Evolutionary conservation across 805 yeast species (phyloP).

Genomic region (Vanderwaltozyma tropicalis): DNA sequence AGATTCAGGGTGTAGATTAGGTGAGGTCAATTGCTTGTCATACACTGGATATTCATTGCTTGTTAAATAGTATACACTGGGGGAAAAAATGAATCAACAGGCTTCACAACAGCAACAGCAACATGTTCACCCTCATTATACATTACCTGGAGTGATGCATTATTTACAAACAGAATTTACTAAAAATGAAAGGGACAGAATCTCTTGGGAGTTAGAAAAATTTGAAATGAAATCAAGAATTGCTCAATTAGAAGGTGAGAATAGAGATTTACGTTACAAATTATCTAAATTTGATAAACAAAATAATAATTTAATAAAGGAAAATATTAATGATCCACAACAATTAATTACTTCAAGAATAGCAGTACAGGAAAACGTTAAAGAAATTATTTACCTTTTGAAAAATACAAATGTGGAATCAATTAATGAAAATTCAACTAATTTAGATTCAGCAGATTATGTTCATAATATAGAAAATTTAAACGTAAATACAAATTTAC

Average conservation of each 20-base stretch:
- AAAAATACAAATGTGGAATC: constrained; percentile 22
- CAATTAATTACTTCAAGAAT: constrained; percentile 16
- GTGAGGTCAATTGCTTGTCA: too few species aligned
- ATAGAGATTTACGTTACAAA: constrained; percentile 28
- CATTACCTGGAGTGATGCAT: constrained; percentile 47
- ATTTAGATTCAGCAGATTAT: constrained; percentile 1
- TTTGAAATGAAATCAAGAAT: constrained; percentile 48
- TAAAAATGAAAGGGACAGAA: constrained; percentile 47
- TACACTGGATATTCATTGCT: too few species aligned
- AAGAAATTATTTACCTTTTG: constrained; percentile 26
- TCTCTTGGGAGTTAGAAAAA: constrained; percentile 50
- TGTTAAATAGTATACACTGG: too few species aligned
- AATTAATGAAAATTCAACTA: constrained; percentile 9
- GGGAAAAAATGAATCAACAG: background rate
- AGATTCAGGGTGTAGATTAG: too few species aligned
- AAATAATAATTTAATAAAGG: background rate
- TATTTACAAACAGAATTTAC: constrained; percentile 55
- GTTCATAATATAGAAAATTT: constrained; percentile 19
- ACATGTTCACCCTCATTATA: constrained; percentile 18
- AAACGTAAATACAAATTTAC: constrained; percentile 9
- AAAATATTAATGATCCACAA: constrained; percentile 4
- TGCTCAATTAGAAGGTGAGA: constrained; percentile 44
- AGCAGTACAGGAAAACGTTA: constrained; percentile 26
- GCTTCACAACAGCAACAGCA: constrained; percentile 1
- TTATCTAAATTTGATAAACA: constrained; percentile 6